Base-by-base conservation (phyloP, 2,329 filamentous ascomycete species). In the Trichophyton equinum region DNA sequence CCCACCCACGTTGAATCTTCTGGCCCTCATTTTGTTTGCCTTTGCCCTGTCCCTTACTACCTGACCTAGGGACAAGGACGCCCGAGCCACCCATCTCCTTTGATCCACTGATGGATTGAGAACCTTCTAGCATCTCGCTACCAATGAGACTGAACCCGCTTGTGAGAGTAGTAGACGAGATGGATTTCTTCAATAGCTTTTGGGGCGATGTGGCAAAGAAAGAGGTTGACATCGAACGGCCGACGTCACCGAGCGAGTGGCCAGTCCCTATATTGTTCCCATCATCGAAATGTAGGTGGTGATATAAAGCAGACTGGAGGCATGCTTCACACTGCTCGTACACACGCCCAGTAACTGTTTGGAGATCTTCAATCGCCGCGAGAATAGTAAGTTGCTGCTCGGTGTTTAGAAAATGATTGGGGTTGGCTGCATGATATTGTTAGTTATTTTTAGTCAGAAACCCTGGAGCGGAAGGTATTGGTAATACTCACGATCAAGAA, bases 301-400 rank as follows among this genome's bases (percentile, higher is more conserved):
- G 86, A n/a, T 84, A 78, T 22, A 95, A 76, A 4, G 91, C 87
- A 0, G 90, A 82, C 63, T 82, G 77, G 69, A 95, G 84, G 69
- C 91, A 92, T 68, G 90, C 87, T 65, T 90, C 86, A 69, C 87
- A 89, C 25, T 87, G 85, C 0, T 79, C 76, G 69, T 86, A 90
- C 6, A 95, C 85, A 58, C 86, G 82, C 18, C 83, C 81, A 4
- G 85, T 81, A 15, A 94, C 86, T 0, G 88, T 88, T 71, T 92
- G 81, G 15, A 92, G 76, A 70, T 94, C 89, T 72, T 94, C 89
- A 58, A 91, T 81, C 0, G 88, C 87, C 65, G 88, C 87, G 62
- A 94, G 82, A 25, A 94, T 78, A 18, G 80, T 80, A 66, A 90
- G 86, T 67, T 92, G 85, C 69, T 95, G 88, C 18, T 83, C 79